Conservation (phyloP, 1,284 basidiomycete genomes). For the Apiotrichum mycotoxinovorans region DNA sequence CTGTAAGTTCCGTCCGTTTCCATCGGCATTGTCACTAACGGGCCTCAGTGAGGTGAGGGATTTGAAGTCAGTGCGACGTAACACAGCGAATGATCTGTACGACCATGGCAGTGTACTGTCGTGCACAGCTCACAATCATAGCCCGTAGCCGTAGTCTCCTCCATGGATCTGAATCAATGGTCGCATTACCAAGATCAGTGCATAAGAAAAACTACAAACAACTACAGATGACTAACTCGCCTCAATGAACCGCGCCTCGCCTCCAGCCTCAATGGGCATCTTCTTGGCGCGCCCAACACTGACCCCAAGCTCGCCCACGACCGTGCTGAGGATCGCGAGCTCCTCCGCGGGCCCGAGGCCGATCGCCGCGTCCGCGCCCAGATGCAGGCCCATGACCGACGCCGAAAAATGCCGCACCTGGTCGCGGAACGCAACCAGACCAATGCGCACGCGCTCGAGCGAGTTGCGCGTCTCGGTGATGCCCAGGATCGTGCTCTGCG, state of each 20-base stretch:
- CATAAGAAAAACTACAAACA: too few species aligned
- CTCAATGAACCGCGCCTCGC: not conserved
- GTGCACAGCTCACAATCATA: too few species aligned
- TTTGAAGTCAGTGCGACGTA: too few species aligned
- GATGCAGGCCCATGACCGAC: conserved; percentile 43
- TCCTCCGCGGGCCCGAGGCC: conserved; percentile 38
- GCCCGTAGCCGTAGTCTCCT: too few species aligned
- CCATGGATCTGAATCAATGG: too few species aligned
- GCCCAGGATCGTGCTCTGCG: conserved; percentile 28
- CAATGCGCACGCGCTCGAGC: conserved; percentile 28
- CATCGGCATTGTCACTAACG: too few species aligned
- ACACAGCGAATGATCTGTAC: too few species aligned
- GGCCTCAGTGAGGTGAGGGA: too few species aligned
- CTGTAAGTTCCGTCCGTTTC: too few species aligned
- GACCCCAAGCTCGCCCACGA: conserved; percentile 14
- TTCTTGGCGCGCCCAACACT: conserved; percentile 18
- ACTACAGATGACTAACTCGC: too few species aligned
- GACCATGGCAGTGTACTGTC: too few species aligned
- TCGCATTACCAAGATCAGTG: too few species aligned
- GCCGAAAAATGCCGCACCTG: conserved; percentile 41
- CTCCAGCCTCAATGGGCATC: not conserved
- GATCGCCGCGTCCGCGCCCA: conserved; percentile 25
- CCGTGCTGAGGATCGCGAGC: conserved; percentile 23
- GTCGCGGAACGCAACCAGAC: conserved; percentile 34
- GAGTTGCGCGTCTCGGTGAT: conserved; percentile 24